Conservation (phyloP, 495 filamentous ascomycete genomes). For the Aspergillus conjunctus region DNA sequence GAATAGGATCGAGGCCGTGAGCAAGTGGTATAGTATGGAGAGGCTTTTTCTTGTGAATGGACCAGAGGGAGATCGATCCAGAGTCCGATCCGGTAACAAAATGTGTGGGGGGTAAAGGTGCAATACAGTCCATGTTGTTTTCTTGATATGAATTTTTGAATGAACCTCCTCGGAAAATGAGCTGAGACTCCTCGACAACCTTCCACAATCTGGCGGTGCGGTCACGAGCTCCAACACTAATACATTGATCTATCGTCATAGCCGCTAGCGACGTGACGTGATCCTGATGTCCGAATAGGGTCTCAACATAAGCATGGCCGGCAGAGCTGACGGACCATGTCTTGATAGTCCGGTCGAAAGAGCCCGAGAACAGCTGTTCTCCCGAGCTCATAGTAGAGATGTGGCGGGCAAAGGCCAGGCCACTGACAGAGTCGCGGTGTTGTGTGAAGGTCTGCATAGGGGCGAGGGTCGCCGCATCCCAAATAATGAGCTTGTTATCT, state of each 20-base stretch:
- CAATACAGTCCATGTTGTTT: conserved; percentile 86
- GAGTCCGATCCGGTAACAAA: conserved; percentile 95
- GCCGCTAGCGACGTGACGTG: conserved; percentile 80
- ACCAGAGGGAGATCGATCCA: conserved; percentile 85
- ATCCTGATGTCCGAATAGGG: conserved; percentile 94
- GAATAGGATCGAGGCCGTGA: conserved; percentile 73
- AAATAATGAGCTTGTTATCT: conserved; percentile 81
- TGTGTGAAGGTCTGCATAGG: conserved; percentile 84
- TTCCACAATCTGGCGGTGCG: conserved; percentile 96
- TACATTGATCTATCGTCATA: conserved; percentile 80
- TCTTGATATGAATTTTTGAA: conserved; percentile 61
- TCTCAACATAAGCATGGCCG: conserved; percentile 82
- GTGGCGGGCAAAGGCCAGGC: conserved; percentile 79
- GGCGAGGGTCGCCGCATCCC: conserved; percentile 75
- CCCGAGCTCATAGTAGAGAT: conserved; percentile 58
- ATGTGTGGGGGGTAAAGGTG: conserved; percentile 83
- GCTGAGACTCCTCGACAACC: conserved; percentile 89
- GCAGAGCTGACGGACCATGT: conserved; percentile 70
- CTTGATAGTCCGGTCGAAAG: conserved; percentile 86
- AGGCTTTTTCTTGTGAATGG: conserved; percentile 90
- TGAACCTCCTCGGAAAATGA: conserved; percentile 88
- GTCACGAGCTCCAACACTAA: conserved; percentile 87
- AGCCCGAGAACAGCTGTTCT: conserved; percentile 88
- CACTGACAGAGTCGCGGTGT: conserved; percentile 84
- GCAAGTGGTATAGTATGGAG: conserved; percentile 77